Base-by-base conservation (phyloP, 140 eudicot species). In the Flaveria floridana region DNA sequence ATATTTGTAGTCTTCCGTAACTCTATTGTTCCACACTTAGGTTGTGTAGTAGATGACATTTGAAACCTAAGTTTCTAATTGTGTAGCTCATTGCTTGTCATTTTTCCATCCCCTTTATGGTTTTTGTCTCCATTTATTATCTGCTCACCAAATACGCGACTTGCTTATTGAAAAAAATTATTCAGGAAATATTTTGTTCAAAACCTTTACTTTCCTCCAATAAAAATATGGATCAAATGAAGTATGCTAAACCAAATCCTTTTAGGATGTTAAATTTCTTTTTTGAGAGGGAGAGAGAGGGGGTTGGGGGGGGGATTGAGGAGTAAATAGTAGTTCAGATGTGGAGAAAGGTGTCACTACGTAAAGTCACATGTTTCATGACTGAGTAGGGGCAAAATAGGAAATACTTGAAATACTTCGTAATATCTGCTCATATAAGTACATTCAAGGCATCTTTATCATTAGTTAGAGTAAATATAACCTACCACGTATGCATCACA, bases 361-460 rank as follows among this genome's bases (percentile, higher is more conserved):
- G 50, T 44, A 10, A 44, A 10, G 50, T 44, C 50, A 44, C 50
- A 44, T 44, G 50, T 44, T 10, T 44, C 48, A 44, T 44, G 50
- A 44, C 19, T 11, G 3, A 39, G 61, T 69, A 20, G 58, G 74
- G 73, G 59, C 59, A 46, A 69, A 69, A 46, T 48, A 46, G 74
- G 59, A 37, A 21, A 69, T 10, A 20, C 46, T 21, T 69, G 59
- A 37, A 21, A 69, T 10, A 20, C 46, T 21, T 69, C 2, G 7
- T 69, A 46, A 47, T 65, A 26, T 30, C 10, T 65, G 71, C 14
- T 65, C 50, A 65, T 37, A 16, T 21, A 65, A 65, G 51, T 65
- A 39, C 8, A 37, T 65, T 34, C 8, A 34, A 37, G 61, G n/a
- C 21, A 21, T 52, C 18, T 26, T n/a, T 16, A 51, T 71, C 51